phyloP scores from a whole-genome alignment of 371 early-diverging fungal genomes.

The Batkoa obscura region DNA sequence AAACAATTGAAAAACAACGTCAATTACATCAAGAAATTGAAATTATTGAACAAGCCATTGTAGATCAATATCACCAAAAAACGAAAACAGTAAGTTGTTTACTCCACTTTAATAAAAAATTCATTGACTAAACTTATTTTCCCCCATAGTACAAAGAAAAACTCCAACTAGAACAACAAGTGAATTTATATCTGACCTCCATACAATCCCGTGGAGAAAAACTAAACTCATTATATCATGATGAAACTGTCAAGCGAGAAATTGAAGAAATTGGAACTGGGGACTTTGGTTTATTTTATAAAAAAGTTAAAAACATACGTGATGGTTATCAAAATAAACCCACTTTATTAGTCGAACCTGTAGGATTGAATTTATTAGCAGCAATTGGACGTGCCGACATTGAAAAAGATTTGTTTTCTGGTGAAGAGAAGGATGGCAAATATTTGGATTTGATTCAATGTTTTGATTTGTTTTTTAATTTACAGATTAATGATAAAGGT shows the following conservation, averaged over 20 bases:
- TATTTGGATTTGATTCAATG: conserved; percentile 62
- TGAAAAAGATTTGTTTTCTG: conserved; percentile 59
- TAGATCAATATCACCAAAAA: conserved; percentile 54
- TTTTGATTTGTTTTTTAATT: conserved; percentile 19
- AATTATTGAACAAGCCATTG: conserved; percentile 72
- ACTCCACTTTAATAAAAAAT: too few species aligned
- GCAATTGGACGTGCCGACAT: conserved; percentile 31
- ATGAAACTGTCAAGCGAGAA: conserved; percentile 60
- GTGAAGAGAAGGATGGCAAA: conserved; percentile 74
- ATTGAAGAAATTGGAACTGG: conserved; percentile 43
- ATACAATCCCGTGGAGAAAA: conserved; percentile 42
- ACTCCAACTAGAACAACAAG: conserved; percentile 64
- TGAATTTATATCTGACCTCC: conserved; percentile 45
- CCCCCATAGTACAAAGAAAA: conserved; percentile 46
- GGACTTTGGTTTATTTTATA: conserved; percentile 75
- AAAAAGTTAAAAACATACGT: conserved; percentile 59
- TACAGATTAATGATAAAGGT: conserved; percentile 48
- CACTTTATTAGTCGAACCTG: conserved; percentile 51
- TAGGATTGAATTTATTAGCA: too few species aligned
- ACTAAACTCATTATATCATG: conserved; percentile 43
- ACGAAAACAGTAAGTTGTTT: conserved; percentile 29
- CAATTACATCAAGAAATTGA: conserved; percentile 81
- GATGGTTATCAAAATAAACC: conserved; percentile 70
- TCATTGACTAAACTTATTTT: not conserved
- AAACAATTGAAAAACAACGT: conserved; percentile 17